Base-by-base conservation (phyloP, 1,139 yeast species). In the Hansenula lynferdii region DNA sequence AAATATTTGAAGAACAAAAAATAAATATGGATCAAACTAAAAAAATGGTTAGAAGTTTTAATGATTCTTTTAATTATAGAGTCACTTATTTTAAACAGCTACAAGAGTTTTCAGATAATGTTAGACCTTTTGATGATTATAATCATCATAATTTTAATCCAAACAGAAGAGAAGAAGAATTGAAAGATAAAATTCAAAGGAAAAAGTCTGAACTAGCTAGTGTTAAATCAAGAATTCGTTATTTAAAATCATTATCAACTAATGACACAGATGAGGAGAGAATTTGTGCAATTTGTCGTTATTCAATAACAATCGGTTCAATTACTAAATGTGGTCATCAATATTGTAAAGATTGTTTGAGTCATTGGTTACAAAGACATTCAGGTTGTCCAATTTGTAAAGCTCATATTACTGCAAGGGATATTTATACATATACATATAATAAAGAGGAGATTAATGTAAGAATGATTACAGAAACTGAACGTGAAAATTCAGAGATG, bases 301-400 rank as follows among this genome's bases (percentile, higher is more conserved):
- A 77, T 5, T 58, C 72, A 2, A 86, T 89, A 34, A 69, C 77
- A 4, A 68, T 78, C 34, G 97, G 97, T 0, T 73, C 92, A 0
- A 66, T 90, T 43, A 82, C 95, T 0, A 79, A 77, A 16, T 90
- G 97, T 69, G 97, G 97, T 0, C 97, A 90, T 60, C 81, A 80
- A 50, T 90, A 83, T 56, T 90, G 97, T 56, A 74, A 76, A 42
- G 82, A 75, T 3, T 90, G 97, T 58, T 65, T 89, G 28, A 69
- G 63, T 14, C 79, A 72, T 41, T 92, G 98, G 97, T 57, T 83
- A 41, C 65, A 62, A 12, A 66, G 66, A 17, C 71, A 71, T 29
- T 57, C 59, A 8, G 58, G 65, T 1, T 90, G 97, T 58, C 97
- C 97, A 0, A 68, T 87, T 53, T 90, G 97, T 60, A 85, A 86